Evolutionary conservation across 164 flowering plant species (phyloP).

Genomic region (Brasenia schreberi): DNA sequence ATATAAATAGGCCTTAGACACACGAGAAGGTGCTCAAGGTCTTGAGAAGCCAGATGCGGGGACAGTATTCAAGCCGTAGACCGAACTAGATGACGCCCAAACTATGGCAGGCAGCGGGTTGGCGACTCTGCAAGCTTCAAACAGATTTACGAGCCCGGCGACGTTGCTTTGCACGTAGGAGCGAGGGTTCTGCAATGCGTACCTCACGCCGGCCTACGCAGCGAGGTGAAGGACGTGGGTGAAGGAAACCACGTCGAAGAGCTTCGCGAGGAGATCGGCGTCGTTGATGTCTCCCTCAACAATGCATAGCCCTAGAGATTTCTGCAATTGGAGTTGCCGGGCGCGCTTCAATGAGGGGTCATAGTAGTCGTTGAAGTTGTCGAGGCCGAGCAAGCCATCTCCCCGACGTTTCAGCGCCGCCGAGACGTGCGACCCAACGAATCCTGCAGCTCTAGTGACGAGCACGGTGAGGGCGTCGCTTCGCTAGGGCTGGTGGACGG

Average conservation of each 20-base stretch:
- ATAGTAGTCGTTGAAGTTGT: slow-evolving; percentile 76
- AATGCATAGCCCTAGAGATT: slow-evolving; percentile 55
- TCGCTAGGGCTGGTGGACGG: slow-evolving; percentile 48
- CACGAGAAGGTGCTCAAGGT: too few species aligned
- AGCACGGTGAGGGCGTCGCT: slow-evolving; percentile 56
- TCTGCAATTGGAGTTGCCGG: slow-evolving; percentile 52
- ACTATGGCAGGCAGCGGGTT: slow-evolving; percentile 90
- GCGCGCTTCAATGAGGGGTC: slow-evolving; percentile 66
- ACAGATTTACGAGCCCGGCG: slow-evolving; percentile 68
- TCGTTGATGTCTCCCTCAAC: slow-evolving; percentile 92
- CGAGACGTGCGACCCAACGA: slow-evolving; percentile 80
- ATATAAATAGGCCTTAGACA: too few species aligned
- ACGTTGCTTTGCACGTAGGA: slow-evolving; percentile 89
- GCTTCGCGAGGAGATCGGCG: slow-evolving; percentile 33
- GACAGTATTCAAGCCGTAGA: slow-evolving; percentile 86
- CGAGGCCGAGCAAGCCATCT: slow-evolving; percentile 81
- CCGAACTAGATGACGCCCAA: slow-evolving; percentile 91
- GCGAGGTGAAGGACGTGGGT: slow-evolving; percentile 92
- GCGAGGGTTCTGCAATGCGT: slow-evolving; percentile 83
- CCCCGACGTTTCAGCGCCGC: slow-evolving; percentile 72
- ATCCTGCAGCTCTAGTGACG: slow-evolving; percentile 93
- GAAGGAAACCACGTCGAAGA: slow-evolving; percentile 66
- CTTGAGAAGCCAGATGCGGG: too few species aligned
- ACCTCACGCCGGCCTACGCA: slow-evolving; percentile 92
- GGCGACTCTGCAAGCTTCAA: slow-evolving; percentile 70